Percentiles rank a stretch among this genome's conserved stretches.
These are phyloP conservation scores for Suhomyces kilbournensis DNA, from an alignment of 805 yeast genomes.

Conservation along the genomic window DNA sequence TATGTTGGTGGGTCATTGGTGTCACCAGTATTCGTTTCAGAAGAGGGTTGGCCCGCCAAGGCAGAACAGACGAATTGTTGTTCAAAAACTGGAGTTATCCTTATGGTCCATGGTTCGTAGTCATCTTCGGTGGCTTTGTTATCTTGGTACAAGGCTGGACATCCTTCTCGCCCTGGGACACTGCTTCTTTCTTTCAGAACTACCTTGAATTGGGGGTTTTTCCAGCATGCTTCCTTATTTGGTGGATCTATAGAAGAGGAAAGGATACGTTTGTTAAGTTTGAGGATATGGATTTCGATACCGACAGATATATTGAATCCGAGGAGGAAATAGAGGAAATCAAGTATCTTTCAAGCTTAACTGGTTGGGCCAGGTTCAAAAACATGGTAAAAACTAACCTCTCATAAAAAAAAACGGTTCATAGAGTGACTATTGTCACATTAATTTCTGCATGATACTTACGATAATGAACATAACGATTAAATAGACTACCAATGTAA, in stretches of 20 bases:
- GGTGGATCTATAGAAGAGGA: slow-evolving; percentile 39
- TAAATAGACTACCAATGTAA: no score
- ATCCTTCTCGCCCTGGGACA: slow-evolving; percentile 45
- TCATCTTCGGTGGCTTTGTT: slow-evolving; percentile 41
- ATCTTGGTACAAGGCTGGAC: slow-evolving; percentile 56
- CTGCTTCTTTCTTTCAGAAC: slow-evolving; percentile 39
- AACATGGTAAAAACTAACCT: slow-evolving; percentile 28
- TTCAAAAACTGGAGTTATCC: slow-evolving; percentile 53
- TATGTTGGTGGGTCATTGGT: slow-evolving; percentile 50
- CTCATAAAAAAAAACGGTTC: slow-evolving; percentile 12
- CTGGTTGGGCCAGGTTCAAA: slow-evolving; percentile 43
- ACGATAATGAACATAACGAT: not conserved
- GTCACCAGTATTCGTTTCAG: slow-evolving; percentile 50
- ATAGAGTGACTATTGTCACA: not conserved
- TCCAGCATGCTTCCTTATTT: slow-evolving; percentile 41
- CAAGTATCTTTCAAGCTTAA: slow-evolving; percentile 36
- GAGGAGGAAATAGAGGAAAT: slow-evolving; percentile 45
- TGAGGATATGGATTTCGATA: slow-evolving; percentile 52
- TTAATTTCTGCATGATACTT: not conserved
- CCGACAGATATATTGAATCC: slow-evolving; percentile 49
- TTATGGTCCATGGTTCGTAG: slow-evolving; percentile 47
- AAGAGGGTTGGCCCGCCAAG: slow-evolving; percentile 43
- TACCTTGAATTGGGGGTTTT: slow-evolving; percentile 48
- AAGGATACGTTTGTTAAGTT: slow-evolving; percentile 40
- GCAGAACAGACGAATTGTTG: slow-evolving; percentile 38